phyloP scores from a whole-genome alignment of 345 rosid species.

The Populus davidiana region DNA sequence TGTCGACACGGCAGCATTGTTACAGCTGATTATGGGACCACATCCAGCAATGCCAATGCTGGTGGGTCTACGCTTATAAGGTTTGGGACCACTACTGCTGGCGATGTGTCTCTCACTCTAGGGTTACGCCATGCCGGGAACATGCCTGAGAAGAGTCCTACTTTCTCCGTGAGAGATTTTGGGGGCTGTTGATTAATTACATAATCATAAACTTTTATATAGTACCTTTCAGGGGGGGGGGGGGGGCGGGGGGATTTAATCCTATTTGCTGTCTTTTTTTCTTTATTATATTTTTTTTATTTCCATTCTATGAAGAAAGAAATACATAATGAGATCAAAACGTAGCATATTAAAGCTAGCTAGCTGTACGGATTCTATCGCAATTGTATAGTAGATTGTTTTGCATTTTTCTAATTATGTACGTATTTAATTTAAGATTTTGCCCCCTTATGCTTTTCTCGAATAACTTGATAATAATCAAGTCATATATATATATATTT shows the following conservation, averaged over 20 bases:
- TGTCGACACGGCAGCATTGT: conserved; percentile 36
- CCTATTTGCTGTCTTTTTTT: neutral
- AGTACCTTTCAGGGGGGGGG: conserved; percentile 2
- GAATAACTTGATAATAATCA: conserved; percentile 19
- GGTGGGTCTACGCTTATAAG: conserved; percentile 49
- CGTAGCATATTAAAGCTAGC: conserved; percentile 24
- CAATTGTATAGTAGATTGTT: conserved; percentile 43
- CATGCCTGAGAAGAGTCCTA: conserved; percentile 51
- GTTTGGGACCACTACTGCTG: conserved; percentile 66
- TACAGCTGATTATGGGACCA: conserved; percentile 43
- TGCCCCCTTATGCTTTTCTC: conserved; percentile 21
- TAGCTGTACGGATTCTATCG: conserved; percentile 27
- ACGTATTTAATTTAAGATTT: conserved; percentile 24
- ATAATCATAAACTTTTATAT: conserved; percentile 6
- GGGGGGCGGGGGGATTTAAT: neutral
- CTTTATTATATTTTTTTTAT: neutral
- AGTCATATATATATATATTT: neutral
- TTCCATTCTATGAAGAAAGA: conserved; percentile 21
- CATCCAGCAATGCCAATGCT: conserved; percentile 19
- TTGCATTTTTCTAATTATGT: neutral
- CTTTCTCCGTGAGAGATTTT: conserved; percentile 78
- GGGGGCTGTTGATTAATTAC: conserved; percentile 46
- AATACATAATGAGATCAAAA: conserved; percentile 21
- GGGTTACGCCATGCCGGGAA: conserved; percentile 91
- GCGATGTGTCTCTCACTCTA: conserved; percentile 90